These are phyloP conservation scores for Rachicladosporium sp. DNA, from an alignment of 2,329 filamentous ascomycete genomes.

Conservation along the genomic window DNA sequence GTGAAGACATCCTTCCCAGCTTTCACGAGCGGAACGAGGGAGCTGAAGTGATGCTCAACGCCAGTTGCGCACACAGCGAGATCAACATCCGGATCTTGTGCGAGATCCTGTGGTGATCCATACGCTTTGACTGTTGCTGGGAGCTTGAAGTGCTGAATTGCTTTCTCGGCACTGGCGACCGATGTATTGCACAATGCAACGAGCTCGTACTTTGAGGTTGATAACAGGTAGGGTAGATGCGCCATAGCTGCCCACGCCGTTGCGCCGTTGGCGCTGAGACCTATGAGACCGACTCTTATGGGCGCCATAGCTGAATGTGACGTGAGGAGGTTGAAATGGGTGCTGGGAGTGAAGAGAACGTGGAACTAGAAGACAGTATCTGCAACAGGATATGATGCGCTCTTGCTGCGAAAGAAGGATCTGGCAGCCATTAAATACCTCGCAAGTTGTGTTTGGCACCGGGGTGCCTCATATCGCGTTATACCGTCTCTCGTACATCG, in stretches of 20 bases:
- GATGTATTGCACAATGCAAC: slow-evolving; percentile 40
- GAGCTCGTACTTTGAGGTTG: slow-evolving; percentile 34
- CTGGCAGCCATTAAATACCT: too few species aligned
- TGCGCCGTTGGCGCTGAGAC: slow-evolving; percentile 42
- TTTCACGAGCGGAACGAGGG: slow-evolving; percentile 31
- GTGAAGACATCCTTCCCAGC: slow-evolving; percentile 38
- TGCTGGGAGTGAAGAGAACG: too few species aligned
- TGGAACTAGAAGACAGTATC: too few species aligned
- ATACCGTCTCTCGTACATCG: too few species aligned
- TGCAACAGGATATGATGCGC: too few species aligned
- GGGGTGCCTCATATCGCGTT: too few species aligned
- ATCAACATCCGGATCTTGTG: slow-evolving; percentile 35
- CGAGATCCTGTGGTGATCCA: slow-evolving; percentile 31
- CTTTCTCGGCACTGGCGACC: slow-evolving; percentile 28
- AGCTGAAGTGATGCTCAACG: slow-evolving; percentile 31
- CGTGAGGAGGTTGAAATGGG: too few species aligned
- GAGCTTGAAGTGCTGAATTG: slow-evolving; percentile 31
- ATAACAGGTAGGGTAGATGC: slow-evolving; percentile 49
- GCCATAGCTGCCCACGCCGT: slow-evolving; percentile 39
- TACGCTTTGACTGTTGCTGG: slow-evolving; percentile 29
- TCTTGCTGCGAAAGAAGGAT: too few species aligned
- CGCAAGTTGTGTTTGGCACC: too few species aligned
- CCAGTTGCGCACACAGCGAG: slow-evolving; percentile 35
- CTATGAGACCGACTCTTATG: slow-evolving; percentile 46
- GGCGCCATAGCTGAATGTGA: slow-evolving; percentile 29